Evolutionary conservation across 1,284 basidiomycete species (phyloP).

Genomic region (Golubevia sp.): DNA sequence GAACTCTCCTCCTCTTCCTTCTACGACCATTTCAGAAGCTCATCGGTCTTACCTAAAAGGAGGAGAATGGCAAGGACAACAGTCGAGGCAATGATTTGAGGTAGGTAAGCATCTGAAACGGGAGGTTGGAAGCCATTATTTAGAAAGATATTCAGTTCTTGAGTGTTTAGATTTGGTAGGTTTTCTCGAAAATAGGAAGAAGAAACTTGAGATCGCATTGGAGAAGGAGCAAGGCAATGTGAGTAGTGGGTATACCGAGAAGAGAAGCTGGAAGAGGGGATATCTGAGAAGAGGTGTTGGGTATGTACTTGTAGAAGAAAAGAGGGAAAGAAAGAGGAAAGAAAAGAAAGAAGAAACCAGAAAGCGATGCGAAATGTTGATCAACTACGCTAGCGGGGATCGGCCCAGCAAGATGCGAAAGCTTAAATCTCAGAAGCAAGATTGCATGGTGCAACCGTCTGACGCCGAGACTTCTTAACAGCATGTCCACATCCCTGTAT

Average conservation of each 20-base stretch:
- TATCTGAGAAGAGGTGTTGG: background rate
- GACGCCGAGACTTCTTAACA: too few relatives aligned
- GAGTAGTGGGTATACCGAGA: too few relatives aligned
- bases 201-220: background rate
- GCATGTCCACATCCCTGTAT: too few relatives aligned
- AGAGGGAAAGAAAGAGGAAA: background rate
- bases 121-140: background rate
- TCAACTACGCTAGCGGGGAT: background rate
- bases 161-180: background rate
- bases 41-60: too few relatives aligned
- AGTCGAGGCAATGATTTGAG: background rate
- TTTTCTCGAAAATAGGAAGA: background rate
- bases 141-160: background rate
- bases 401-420: too few relatives aligned
- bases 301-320: background rate
- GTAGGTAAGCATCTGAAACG: background rate
- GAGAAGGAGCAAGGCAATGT: background rate
- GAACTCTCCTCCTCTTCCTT: too few relatives aligned
- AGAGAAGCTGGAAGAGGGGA: background rate
- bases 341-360: background rate
- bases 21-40: too few relatives aligned
- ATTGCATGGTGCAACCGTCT: too few relatives aligned
- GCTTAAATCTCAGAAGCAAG: too few relatives aligned
- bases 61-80: background rate
- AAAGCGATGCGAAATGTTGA: background rate